A percentile compares a stretch with the other conserved stretches of the same genome.
Evolutionary conservation across 257 asterid species (phyloP).

Genomic region (Datura wrightii): DNA sequence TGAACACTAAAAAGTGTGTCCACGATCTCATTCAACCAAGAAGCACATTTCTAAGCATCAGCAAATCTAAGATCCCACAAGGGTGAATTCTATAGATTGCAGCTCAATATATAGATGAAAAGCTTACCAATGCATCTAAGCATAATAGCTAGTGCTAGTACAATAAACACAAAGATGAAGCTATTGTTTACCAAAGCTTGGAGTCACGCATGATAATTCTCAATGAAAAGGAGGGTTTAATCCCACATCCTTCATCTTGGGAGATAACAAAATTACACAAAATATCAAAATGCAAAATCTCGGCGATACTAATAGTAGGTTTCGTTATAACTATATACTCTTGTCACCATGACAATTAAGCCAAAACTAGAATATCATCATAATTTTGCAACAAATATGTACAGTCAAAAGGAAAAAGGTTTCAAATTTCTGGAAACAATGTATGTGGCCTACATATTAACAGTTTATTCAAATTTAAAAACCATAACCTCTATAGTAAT

Average conservation of each 20-base stretch:
- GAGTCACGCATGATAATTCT: neutral
- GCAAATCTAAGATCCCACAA: neutral
- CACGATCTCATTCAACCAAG: neutral
- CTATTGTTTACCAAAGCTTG: neutral
- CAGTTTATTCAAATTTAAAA: neutral
- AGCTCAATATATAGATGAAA: neutral
- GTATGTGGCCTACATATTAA: neutral
- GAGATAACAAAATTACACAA: neutral
- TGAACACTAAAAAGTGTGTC: neutral
- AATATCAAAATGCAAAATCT: neutral
- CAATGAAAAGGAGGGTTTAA: neutral
- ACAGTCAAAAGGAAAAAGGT: neutral
- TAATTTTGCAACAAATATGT: neutral
- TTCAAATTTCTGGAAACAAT: neutral
- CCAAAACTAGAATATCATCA: neutral
- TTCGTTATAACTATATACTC: neutral
- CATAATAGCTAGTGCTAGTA: neutral
- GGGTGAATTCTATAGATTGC: neutral
- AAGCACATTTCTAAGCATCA: neutral
- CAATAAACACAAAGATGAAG: neutral
- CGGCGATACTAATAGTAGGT: neutral
- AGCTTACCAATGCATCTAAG: neutral
- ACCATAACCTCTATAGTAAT: neutral
- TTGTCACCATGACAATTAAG: neutral
- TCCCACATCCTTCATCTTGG: neutral